Evolutionary conservation across 163 green algal genomes (phyloP), one percentile per base, ranked within the genome.

Genomic region (Trebouxiophyceae sp.): DNA sequence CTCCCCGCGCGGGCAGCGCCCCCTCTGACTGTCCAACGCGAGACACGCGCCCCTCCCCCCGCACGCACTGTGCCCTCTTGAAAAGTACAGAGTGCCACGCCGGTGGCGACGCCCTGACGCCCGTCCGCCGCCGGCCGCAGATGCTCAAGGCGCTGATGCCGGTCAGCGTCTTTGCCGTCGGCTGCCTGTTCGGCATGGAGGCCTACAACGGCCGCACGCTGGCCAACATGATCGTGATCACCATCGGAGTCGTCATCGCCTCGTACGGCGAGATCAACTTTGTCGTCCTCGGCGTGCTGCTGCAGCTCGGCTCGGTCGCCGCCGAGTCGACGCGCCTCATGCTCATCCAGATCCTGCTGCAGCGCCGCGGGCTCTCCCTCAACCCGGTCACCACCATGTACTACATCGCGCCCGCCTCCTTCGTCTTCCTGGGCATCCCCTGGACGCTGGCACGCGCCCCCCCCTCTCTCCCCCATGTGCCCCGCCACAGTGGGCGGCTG

Each of bases 321-420:
- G 84, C 82, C 6, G 90, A 96, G 75, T 90, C 84, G n/a, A 84
- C 76, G 4, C 81, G 87, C 7, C 56, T 62, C 56, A 39, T 72
- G 2, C 70, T 88, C 27, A 77, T 89, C 12, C 90, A 97, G 74
- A 81, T 95, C 30, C 72, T 95, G 44, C 73, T 96, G 54, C 87
- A 96, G 77, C 65, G 77, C 24, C 77, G 79, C 4, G 89, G 89
- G 22, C 83, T 95, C 59, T 90, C 88, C 69, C 77, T 96, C 4
- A 96, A 96, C 74, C 88, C 90, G 45, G 88, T 96, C 47, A 91
- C 86, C 20, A 92, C 87, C 23, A 67, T 96, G 26, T 96, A 91
- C 72, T 93, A 92, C 73, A 81, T 93, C 30, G 77, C 87, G 1
- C 88, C 88, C 12, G 81, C 77, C 47, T 93, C 79, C 73, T 89